A percentile compares a stretch with the other conserved stretches of the same genome.
phyloP scores from a whole-genome alignment of 352 stramenopile species.

The Thraustotheca clavata region DNA sequence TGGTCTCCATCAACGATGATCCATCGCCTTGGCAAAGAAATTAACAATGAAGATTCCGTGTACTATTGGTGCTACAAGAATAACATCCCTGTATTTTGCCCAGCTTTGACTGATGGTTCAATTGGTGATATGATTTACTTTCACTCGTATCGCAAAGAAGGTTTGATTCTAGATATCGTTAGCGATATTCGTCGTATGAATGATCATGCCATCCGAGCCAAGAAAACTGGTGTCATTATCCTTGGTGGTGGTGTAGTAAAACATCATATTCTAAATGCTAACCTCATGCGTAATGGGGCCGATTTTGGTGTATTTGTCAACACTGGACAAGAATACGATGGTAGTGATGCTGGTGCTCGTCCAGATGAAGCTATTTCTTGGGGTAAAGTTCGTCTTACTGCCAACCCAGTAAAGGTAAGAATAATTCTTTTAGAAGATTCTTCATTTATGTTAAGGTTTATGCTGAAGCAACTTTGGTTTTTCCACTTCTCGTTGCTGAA shows the following conservation, averaged over 20 bases:
- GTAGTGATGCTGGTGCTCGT: constrained; percentile 95
- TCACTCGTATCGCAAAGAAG: constrained; percentile 97
- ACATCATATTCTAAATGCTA: constrained; percentile 99
- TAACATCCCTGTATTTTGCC: constrained; percentile 99
- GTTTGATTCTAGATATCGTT: constrained; percentile 96
- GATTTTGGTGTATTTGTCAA: constrained; percentile 99
- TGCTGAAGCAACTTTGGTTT: constrained; percentile 96
- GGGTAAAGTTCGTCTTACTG: constrained; percentile 96
- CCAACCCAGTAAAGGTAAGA: constrained; percentile 92
- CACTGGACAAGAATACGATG: constrained; percentile 98
- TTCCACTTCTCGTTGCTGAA: constrained; percentile 97
- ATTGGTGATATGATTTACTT: constrained; percentile 99
- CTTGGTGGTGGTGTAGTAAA: constrained; percentile 97
- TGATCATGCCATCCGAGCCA: constrained; percentile 92
- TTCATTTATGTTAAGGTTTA: constrained; percentile 46
- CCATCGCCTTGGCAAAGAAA: constrained; percentile 92
- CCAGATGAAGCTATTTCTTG: constrained; percentile 99
- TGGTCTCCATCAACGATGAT: constrained; percentile 99
- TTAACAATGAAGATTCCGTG: constrained; percentile 96
- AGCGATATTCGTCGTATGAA: constrained; percentile 98
- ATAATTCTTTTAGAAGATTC: background rate
- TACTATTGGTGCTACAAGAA: constrained; percentile 99
- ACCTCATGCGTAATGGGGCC: constrained; percentile 99
- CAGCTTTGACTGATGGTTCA: constrained; percentile 97
- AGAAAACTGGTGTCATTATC: constrained; percentile 97